A percentile compares a stretch with the other conserved stretches of the same genome.
These are phyloP conservation scores for Venturia aucupariae DNA, from an alignment of 2,329 filamentous ascomycete species.

Conservation along the genomic window DNA sequence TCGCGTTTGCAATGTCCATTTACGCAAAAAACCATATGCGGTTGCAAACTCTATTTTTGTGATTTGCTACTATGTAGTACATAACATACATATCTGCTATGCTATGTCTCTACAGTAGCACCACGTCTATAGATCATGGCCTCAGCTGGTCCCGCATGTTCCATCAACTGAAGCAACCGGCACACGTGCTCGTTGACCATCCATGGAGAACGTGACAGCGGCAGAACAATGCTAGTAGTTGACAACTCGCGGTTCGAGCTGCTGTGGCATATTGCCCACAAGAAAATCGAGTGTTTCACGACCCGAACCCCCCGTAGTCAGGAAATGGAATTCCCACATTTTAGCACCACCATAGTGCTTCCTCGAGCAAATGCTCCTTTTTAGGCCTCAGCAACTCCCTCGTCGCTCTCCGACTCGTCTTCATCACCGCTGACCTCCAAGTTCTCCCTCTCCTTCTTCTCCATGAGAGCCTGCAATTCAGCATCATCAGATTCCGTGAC, in stretches of 20 bases:
- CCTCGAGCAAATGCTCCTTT: neutral
- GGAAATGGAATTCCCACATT: neutral
- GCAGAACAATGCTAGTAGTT: neutral
- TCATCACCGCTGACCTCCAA: conserved; percentile 96
- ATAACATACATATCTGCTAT: no score
- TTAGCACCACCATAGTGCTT: neutral
- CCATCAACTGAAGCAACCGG: neutral
- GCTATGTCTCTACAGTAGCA: no score
- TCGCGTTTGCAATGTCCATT: neutral
- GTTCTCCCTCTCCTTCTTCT: conserved; percentile 97
- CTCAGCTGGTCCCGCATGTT: neutral
- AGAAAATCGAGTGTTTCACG: neutral
- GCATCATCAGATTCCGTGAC: conserved; percentile 98
- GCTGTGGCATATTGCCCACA: neutral
- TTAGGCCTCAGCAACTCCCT: conserved; percentile 30
- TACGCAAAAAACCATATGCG: neutral
- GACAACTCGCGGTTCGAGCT: neutral
- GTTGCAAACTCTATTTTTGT: neutral
- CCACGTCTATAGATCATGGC: no score
- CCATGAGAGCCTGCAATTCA: conserved; percentile 94
- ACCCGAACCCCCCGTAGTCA: neutral
- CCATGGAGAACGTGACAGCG: neutral
- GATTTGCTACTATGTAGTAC: neutral
- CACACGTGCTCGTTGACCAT: neutral
- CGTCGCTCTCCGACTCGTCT: conserved; percentile 90